Evolutionary conservation across 179 eudicot species (phyloP), one percentile per base, ranked within the genome.

Genomic region (Amaranthus tricolor): DNA sequence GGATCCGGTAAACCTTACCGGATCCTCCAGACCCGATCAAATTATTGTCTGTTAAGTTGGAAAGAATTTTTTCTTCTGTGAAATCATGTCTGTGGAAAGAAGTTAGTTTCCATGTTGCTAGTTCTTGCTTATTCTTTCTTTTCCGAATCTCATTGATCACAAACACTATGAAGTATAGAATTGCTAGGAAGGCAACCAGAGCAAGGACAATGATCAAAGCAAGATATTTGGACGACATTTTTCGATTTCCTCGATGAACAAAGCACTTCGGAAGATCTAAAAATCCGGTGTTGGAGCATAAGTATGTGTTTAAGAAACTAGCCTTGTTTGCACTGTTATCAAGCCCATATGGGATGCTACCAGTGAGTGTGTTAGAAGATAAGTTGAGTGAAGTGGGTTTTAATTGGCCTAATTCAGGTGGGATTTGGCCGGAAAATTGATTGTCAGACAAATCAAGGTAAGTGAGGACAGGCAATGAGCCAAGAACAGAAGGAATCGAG

Each of bases 1-100:
- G 52, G 17, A 95, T 77, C 20, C 81, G 81, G 75, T 88, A 95
- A 3, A 95, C 89, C 63, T 87, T 84, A 68, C 99, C 97, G 0
- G 90, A 90, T 40, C 99, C 99, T 50, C 99, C 97, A 49, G 85
- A 81, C 21, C 98, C 98, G n/a, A 94, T 86, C 83, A 88, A 49
- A 75, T 89, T 88, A 20, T 61, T 80, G 7, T 95, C 93, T 0
- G 81, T 77, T 82, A 92, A 58, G 72, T 89, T 78, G 0, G 86
- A 76, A 31, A 92, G 49, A 21, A 92, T 84, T 67, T 75, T 86
- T 24, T 67, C 84, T 72, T 92, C 89, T 12, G 92, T 88, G 82
- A 91, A 87, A 74, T 83, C 87, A 20, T 89, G 74, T 64, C 78
- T 90, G 8, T 92, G 95, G 71, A 95, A 95, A 15, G 97, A 88